Conservation (phyloP, 2,329 filamentous ascomycete genomes). For the Ustilaginoidea virens region DNA sequence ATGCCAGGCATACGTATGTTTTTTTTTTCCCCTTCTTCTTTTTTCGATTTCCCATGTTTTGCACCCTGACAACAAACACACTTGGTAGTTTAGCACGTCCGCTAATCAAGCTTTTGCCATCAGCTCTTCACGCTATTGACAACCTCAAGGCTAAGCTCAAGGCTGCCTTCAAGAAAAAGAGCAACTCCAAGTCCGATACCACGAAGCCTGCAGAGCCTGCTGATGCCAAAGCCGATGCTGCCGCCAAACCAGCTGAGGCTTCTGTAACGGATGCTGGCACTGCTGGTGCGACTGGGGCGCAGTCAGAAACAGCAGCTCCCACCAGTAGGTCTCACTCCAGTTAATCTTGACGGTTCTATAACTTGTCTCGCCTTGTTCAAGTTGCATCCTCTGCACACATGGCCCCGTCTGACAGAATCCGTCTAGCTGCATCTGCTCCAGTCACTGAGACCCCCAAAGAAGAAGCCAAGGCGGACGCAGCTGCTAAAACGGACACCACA, state of each 20-base stretch:
- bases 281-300: slow-evolving; percentile 20
- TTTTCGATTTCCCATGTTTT: too few relatives aligned
- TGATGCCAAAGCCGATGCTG: slow-evolving; percentile 9
- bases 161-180: slow-evolving; percentile 35
- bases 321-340: slow-evolving; percentile 13
- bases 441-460: slow-evolving; percentile 5
- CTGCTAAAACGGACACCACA: slow-evolving; percentile 1
- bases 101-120: background rate
- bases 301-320: slow-evolving; percentile 16
- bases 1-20: slow-evolving; percentile 40
- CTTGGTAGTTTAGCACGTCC: too few relatives aligned
- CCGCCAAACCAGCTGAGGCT: slow-evolving; percentile 12
- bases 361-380: too few relatives aligned
- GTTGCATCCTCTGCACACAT: too few relatives aligned
- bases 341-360: too few relatives aligned
- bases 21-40: slow-evolving; percentile 2
- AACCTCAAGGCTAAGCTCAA: slow-evolving; percentile 42
- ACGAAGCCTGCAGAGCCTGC: slow-evolving; percentile 2
- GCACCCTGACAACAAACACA: too few relatives aligned
- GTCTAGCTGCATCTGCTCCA: slow-evolving; percentile 11
- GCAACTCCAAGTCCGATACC: slow-evolving; percentile 15
- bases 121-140: slow-evolving; percentile 34
- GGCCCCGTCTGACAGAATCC: too few relatives aligned
- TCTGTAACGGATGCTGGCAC: slow-evolving; percentile 13
- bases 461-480: slow-evolving; percentile 1